Evolutionary conservation across 129 eudicot species (phyloP), one percentile per base, ranked within the genome.

Genomic region (Heracleum sosnowskyi): DNA sequence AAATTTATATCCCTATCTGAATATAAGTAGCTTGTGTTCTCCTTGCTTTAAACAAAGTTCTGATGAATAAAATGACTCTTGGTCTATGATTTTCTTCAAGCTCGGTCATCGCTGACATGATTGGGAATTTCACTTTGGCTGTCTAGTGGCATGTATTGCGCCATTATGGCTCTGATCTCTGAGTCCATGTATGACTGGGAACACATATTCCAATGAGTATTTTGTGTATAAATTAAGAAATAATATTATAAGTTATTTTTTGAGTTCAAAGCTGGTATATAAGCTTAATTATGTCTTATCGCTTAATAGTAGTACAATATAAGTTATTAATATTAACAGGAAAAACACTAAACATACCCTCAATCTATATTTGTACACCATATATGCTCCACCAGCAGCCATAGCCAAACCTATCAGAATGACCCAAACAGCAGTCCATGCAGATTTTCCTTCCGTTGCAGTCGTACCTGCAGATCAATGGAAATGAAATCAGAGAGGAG

Each of bases 141-240:
- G 89, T 96, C 97, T 70, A 91, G 82, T 34, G 98, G 97, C 95
- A 91, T 91, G 90, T 87, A 91, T 69, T 91, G 98, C 35, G 98
- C 90, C 97, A 93, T 95, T 49, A 95, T 91, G 44, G 98, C 98
- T 76, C 96, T 87, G 79, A 95, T 95, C 89, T 95, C 98, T 37
- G 98, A 95, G 79, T 91, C 98, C 98, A 95, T 95, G 85, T 95
- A 95, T 36, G 93, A 83, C 96, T 91, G 93, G 72, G 75, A 83
- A 69, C 68, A 36, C 33, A 69, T 2, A 5, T 22, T n/a, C 57
- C n/a, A 44, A 37, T 20, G 63, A 46, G 37, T 33, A 16, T 51
- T 74, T 42, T 18, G 18, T 20, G 39, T 31, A 16, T 69, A 22
- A 49, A 72, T 26, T 72, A 9, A 7, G n/a, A 39, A 20, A 24